phyloP scores from a whole-genome alignment of 2,329 filamentous ascomycete genomes.

The Penicillium expansum region DNA sequence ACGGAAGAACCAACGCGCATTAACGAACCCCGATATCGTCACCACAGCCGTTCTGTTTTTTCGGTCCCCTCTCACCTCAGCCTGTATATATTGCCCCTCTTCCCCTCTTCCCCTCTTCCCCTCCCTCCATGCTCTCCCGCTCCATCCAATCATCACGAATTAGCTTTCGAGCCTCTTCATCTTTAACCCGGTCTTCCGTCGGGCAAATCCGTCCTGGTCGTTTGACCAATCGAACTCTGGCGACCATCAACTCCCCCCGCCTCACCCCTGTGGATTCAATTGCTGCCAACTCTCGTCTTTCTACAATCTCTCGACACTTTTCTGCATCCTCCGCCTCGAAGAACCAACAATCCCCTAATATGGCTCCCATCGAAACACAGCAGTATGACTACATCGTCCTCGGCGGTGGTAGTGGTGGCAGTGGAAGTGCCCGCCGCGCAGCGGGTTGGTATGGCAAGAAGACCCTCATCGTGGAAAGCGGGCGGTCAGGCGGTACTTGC shows the following conservation, averaged over 20 bases:
- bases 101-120: constrained; percentile 10
- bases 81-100: constrained; percentile 20
- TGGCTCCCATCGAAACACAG: constrained; percentile 48
- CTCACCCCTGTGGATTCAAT: constrained; percentile 13
- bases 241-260: constrained; percentile 19
- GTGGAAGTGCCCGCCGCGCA: constrained; percentile 50
- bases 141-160: constrained; percentile 22
- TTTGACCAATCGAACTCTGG: constrained; percentile 28
- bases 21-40: constrained; percentile 19
- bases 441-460: constrained; percentile 53
- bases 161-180: constrained; percentile 23
- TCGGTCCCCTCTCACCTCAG: constrained; percentile 5
- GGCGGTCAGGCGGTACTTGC: constrained; percentile 49
- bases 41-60: constrained; percentile 3
- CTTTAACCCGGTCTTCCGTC: constrained; percentile 4
- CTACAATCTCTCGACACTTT: constrained; percentile 43
- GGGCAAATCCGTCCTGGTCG: constrained; percentile 14
- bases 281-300: constrained; percentile 33
- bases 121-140: constrained; percentile 26
- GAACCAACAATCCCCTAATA: constrained; percentile 30
- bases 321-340: constrained; percentile 27
- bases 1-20: background rate
- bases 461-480: constrained; percentile 51
- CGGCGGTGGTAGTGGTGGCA: constrained; percentile 54
- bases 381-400: constrained; percentile 57